These are phyloP conservation scores for Plasmodium sp. DNA, from an alignment of 169 alveolate genomes.

Conservation along the genomic window DNA sequence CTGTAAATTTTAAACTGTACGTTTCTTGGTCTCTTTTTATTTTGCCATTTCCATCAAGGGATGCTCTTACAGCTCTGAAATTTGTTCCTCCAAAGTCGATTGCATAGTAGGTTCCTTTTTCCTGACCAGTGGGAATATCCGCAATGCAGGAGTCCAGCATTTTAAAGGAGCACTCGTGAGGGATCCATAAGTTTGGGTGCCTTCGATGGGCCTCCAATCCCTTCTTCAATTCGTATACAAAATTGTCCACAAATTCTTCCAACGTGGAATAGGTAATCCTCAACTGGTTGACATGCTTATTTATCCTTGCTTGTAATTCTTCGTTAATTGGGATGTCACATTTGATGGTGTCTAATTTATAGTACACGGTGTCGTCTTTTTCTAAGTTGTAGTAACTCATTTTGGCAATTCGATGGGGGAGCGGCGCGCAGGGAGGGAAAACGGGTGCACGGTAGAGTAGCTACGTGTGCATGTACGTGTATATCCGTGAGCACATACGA, in stretches of 20 bases:
- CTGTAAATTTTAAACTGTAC: slow-evolving; percentile 78
- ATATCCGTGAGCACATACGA: not conserved
- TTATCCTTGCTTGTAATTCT: slow-evolving; percentile 23
- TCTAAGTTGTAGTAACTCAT: slow-evolving; percentile 35
- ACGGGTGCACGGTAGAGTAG: not conserved
- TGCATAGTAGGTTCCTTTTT: slow-evolving; percentile 91
- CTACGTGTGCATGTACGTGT: not conserved
- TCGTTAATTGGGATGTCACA: slow-evolving; percentile 45
- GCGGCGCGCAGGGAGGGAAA: not conserved
- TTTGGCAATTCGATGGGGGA: not conserved
- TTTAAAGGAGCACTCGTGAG: slow-evolving; percentile 86
- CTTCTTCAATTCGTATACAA: slow-evolving; percentile 77
- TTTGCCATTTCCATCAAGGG: slow-evolving; percentile 86
- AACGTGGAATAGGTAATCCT: slow-evolving; percentile 28
- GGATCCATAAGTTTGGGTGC: slow-evolving; percentile 85
- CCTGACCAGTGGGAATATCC: slow-evolving; percentile 89
- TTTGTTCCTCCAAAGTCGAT: slow-evolving; percentile 93
- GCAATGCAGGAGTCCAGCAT: slow-evolving; percentile 91
- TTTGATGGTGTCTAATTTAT: slow-evolving; percentile 50
- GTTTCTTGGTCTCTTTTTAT: slow-evolving; percentile 83
- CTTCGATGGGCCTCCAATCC: slow-evolving; percentile 85
- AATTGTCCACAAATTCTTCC: slow-evolving; percentile 71
- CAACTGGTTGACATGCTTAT: slow-evolving; percentile 54
- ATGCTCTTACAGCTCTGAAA: slow-evolving; percentile 89
- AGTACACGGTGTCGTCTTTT: slow-evolving; percentile 18